Percentiles rank a stretch among this genome's conserved stretches.
Conservation (phyloP, 306 rosid genomes). For the Corylus heterophylla region DNA sequence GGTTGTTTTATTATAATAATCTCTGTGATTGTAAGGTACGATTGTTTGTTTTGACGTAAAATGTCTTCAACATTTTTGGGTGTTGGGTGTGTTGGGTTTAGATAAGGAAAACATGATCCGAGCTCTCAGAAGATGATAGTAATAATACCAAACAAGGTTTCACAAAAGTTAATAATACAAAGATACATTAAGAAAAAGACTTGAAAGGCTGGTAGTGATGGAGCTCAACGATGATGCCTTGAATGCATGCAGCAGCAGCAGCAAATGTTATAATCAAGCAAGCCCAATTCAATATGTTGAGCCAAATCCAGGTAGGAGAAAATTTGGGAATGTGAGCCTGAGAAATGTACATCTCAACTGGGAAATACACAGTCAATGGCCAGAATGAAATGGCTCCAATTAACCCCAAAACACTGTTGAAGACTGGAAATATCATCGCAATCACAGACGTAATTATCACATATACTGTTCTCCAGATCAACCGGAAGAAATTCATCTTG, state of each 20-base stretch:
- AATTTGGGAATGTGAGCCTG: constrained; percentile 41
- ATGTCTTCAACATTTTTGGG: too few relatives aligned
- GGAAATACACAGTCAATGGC: constrained; percentile 65
- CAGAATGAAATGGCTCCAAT: constrained; percentile 59
- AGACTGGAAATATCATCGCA: constrained; percentile 59
- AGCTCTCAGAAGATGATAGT: background rate
- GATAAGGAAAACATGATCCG: too few relatives aligned
- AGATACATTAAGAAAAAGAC: background rate
- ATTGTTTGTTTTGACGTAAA: too few relatives aligned
- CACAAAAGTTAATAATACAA: background rate
- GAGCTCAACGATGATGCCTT: constrained; percentile 42
- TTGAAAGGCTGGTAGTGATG: constrained; percentile 45
- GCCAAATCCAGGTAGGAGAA: constrained; percentile 41
- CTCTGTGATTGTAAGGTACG: too few relatives aligned
- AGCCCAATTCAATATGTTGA: constrained; percentile 32
- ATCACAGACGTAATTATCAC: constrained; percentile 35
- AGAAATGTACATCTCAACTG: constrained; percentile 52
- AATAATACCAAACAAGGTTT: background rate
- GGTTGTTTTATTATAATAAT: background rate
- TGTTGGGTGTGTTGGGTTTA: too few relatives aligned
- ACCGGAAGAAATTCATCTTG: constrained; percentile 43
- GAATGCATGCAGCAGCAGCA: constrained; percentile 54
- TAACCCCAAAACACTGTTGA: constrained; percentile 56
- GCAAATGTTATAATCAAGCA: constrained; percentile 47
- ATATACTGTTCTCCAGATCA: constrained; percentile 42